phyloP scores from a whole-genome alignment of 164 flowering plant genomes.

The Vitis rupestris region DNA sequence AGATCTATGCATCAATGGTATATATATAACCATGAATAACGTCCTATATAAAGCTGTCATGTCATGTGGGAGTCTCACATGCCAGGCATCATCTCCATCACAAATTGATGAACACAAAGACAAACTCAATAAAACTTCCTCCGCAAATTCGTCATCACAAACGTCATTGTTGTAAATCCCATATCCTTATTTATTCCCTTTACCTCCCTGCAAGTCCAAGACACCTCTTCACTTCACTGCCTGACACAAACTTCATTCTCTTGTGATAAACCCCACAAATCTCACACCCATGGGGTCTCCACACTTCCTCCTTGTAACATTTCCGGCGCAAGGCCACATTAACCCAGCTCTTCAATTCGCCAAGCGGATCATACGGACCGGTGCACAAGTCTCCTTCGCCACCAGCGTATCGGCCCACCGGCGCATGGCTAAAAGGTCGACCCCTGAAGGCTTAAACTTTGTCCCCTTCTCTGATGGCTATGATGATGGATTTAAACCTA shows the following conservation, averaged over 20 bases:
- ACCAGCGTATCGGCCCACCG: conserved; percentile 30
- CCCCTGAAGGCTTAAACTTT: conserved; percentile 26
- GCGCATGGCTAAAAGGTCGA: conserved; percentile 17
- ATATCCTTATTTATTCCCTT: background rate
- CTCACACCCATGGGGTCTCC: conserved; percentile 5
- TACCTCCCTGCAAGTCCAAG: background rate
- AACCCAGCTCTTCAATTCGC: conserved; percentile 59
- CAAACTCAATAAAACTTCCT: too few relatives aligned
- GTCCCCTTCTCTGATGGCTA: conserved; percentile 51
- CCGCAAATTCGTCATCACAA: conserved; percentile 2
- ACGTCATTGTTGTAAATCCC: background rate
- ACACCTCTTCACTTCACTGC: background rate
- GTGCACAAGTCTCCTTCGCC: conserved; percentile 43
- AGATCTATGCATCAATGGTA: too few relatives aligned
- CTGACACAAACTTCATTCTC: too few relatives aligned
- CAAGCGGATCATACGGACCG: conserved; percentile 30
- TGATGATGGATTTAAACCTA: conserved; percentile 32
- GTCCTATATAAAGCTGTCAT: too few relatives aligned
- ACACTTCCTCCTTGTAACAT: conserved; percentile 41
- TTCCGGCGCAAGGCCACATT: conserved; percentile 46
- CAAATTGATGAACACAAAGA: too few relatives aligned
- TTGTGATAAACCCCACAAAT: too few relatives aligned
- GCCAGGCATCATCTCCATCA: too few relatives aligned
- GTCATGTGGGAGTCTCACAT: too few relatives aligned
- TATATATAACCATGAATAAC: too few relatives aligned